Base-by-base conservation (phyloP, 345 rosid species). In the Diplotaxis tenuifolia region DNA sequence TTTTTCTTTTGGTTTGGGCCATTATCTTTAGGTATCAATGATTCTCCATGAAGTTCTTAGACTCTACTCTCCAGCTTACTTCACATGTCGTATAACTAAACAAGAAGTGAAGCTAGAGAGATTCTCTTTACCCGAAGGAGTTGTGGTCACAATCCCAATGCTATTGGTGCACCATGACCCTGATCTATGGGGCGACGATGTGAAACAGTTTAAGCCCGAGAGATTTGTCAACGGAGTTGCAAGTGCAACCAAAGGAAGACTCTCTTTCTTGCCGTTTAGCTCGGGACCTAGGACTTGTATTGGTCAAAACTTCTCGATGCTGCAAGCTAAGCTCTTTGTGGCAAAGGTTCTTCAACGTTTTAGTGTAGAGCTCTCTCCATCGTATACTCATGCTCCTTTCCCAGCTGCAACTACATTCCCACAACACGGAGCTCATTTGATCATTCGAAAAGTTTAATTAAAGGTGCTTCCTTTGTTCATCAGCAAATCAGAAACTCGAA, bases 241-340 rank as follows among this genome's bases (percentile, higher is more conserved):
- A 19, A 81, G 81, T 40, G 89, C 89, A 16, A 73, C 84, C 6
- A 76, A 83, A 47, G 81, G 76, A 45, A 74, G 73, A 60, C 78
- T 83, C n/a, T 63, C 85, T 0, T 81, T 73, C 85, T 70, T 85
- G 2, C 85, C 85, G 0, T 85, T 85, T 62, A 65, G 84, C 29
- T 76, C 77, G 21, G 86, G 91, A 1, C 88, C 87, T 61, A 34
- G 86, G 9, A 77, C 81, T 6, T 87, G 91, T 69, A 71, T 85
- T 10, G 91, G 91, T 9, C 87, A 82, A 15, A 83, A 85, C 70
- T 85, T 87, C 45, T 77, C 87, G 0, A 53, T 80, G 72, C 0
- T 83, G 49, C 84, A 87, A 75, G 80, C 86, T 29, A 87, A 85
- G 74, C 56, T 85, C 22, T 81, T 69, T 16, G 16, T 84, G 62